Evolutionary conservation across 78 protist genomes (phyloP).

Genomic region (Tieghemostelium lacteum): DNA sequence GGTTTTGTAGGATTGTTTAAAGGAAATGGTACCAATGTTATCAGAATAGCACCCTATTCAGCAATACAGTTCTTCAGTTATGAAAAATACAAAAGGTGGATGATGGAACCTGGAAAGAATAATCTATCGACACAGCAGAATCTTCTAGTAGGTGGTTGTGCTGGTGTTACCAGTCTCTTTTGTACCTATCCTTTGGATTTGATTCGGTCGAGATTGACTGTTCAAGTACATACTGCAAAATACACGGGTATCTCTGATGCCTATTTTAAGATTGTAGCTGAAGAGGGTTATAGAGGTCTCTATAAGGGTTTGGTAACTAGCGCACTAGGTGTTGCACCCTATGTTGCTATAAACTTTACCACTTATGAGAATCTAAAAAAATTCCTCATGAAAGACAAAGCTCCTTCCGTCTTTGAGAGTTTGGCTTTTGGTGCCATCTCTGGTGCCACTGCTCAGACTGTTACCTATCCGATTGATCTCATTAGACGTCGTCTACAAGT

Average conservation of each 20-base stretch:
- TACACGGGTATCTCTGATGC: constrained; percentile 82
- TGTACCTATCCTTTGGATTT: constrained; percentile 90
- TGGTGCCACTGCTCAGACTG: constrained; percentile 89
- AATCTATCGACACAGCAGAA: constrained; percentile 51
- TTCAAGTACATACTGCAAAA: constrained; percentile 46
- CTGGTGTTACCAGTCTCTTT: constrained; percentile 84
- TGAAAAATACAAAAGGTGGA: constrained; percentile 78
- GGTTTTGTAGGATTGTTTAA: constrained; percentile 83
- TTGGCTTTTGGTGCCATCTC: constrained; percentile 84
- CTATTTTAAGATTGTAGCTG: constrained; percentile 26
- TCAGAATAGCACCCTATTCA: constrained; percentile 81
- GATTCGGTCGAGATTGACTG: constrained; percentile 86
- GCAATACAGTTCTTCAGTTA: constrained; percentile 80
- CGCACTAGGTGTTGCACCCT: constrained; percentile 89
- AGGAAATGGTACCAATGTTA: constrained; percentile 91
- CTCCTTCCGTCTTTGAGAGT: constrained; percentile 14
- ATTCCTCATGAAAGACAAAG: constrained; percentile 8
- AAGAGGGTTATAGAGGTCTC: constrained; percentile 74
- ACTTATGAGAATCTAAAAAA: constrained; percentile 85
- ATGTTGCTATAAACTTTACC: constrained; percentile 91
- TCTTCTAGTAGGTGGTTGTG: constrained; percentile 68
- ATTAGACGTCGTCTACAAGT: constrained; percentile 86
- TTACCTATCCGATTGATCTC: constrained; percentile 88
- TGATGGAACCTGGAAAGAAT: constrained; percentile 3
- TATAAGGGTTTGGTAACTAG: constrained; percentile 87